These are phyloP conservation scores for Eucalyptus pumila DNA, from an alignment of 345 rosid species.

Conservation along the genomic window DNA sequence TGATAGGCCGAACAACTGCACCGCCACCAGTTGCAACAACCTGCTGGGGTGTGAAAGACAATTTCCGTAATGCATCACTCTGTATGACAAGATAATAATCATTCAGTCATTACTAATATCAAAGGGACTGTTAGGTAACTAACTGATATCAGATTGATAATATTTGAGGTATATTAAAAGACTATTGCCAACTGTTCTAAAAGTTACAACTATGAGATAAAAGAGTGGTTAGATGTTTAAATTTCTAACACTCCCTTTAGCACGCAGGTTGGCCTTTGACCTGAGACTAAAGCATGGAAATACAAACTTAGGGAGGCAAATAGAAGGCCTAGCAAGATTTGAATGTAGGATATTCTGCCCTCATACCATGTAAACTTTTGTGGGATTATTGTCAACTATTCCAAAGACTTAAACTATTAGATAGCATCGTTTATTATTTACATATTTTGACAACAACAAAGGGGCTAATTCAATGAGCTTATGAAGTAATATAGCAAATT, in stretches of 20 bases:
- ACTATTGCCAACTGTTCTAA: neutral
- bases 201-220: neutral
- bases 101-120: neutral
- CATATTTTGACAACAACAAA: neutral
- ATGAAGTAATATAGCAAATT: neutral
- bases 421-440: neutral
- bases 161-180: neutral
- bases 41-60: slow-evolving; percentile 12
- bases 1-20: slow-evolving; percentile 22
- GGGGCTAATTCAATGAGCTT: neutral
- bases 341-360: neutral
- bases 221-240: neutral
- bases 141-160: neutral
- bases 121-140: neutral
- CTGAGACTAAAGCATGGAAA: neutral
- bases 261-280: neutral
- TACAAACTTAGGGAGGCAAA: neutral
- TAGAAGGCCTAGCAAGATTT: neutral
- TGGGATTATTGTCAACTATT: neutral
- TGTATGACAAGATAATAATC: neutral
- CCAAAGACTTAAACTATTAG: neutral
- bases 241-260: neutral
- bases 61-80: slow-evolving; percentile 25
- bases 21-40: slow-evolving; percentile 47
- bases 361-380: neutral